Base-by-base conservation (phyloP, 495 filamentous ascomycete species). In the Tuber aestivum region DNA sequence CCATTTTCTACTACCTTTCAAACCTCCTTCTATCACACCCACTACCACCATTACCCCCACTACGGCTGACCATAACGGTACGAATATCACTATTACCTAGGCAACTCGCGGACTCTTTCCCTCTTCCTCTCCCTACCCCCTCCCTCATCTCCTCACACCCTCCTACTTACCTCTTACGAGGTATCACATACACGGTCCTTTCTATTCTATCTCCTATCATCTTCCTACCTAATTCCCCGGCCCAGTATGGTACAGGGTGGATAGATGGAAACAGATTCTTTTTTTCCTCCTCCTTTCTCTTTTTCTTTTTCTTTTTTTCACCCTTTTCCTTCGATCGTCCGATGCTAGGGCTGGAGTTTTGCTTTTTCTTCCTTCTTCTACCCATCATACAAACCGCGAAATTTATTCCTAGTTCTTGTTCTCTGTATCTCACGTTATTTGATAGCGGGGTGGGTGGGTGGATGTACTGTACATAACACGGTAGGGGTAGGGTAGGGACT, bases 391-490 rank as follows among this genome's bases (percentile, higher is more conserved):
- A 61, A 61, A 61, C n/a, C 12, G 27, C 23, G 12, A 61, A 61
- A 27, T 12, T 61, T 61, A 32, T 70, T 70, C 20, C 65, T 20
- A 21, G 20, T 32, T 35, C 12, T 37, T 72, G 45, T 35, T 21
- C 6, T 32, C 27, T 45, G 3, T 27, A 40, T 40, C 38, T 48
- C 32, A 35, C 27, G 37, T 16, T 12, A 40, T 38, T 73, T 65
- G 41, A 50, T 14, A 16, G 23, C 42, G 50, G 14, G 9, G 20
- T 40, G 38, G n/a, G 38, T 42, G 35, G 9, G n/a, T 48, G 35
- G 18, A 48, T 44, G 41, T 72, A n/a, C 35, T 44, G 41, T 72
- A 41, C 35, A 72, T 72, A 48, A 32, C 71, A 32, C 42, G 18
- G 5, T 41, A 35, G 12, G 10, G 12, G 44, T 8, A 45, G 71